A percentile compares a stretch with the other conserved stretches of the same genome.
Conservation (phyloP, 768 basidiomycete genomes). For the Leccinum longicurvipes region DNA sequence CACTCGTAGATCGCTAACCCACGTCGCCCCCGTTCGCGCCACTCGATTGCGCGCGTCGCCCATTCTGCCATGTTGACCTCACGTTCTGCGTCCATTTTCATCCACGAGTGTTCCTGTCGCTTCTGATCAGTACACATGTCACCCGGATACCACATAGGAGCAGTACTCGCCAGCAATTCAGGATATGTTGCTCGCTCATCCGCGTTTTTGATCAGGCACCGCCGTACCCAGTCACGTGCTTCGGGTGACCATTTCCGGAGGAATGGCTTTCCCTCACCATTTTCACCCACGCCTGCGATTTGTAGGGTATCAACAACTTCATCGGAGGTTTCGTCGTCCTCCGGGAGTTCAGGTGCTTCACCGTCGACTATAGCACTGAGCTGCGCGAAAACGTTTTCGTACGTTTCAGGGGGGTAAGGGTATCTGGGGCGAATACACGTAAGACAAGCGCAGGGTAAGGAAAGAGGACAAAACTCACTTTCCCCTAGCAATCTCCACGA, state of each 20-base stretch:
- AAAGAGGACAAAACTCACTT: constrained; percentile 27
- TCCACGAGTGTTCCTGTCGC: constrained; percentile 72
- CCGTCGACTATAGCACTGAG: constrained; percentile 95
- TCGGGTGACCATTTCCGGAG: constrained; percentile 32
- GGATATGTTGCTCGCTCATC: constrained; percentile 77
- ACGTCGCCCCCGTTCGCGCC: constrained; percentile 30
- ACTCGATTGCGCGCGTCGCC: constrained; percentile 57
- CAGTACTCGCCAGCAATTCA: constrained; percentile 62
- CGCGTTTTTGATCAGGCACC: constrained; percentile 81
- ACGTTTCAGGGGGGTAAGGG: constrained; percentile 97
- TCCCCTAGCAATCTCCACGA: constrained; percentile 90
- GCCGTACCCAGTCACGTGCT: constrained; percentile 79
- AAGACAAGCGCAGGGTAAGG: not conserved
- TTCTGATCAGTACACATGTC: not conserved
- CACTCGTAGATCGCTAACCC: constrained; percentile 21
- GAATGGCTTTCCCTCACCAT: constrained; percentile 9
- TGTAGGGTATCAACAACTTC: constrained; percentile 12
- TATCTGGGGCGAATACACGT: constrained; percentile 42
- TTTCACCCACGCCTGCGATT: constrained; percentile 10
- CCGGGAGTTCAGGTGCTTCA: constrained; percentile 83
- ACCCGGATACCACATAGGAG: not conserved
- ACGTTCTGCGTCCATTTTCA: constrained; percentile 53
- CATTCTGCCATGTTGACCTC: constrained; percentile 84
- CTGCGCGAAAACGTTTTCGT: constrained; percentile 95
- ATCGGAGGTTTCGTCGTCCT: constrained; percentile 35